These are phyloP conservation scores for Sherardia arvensis DNA, from an alignment of 257 asterid genomes.

Conservation along the genomic window DNA sequence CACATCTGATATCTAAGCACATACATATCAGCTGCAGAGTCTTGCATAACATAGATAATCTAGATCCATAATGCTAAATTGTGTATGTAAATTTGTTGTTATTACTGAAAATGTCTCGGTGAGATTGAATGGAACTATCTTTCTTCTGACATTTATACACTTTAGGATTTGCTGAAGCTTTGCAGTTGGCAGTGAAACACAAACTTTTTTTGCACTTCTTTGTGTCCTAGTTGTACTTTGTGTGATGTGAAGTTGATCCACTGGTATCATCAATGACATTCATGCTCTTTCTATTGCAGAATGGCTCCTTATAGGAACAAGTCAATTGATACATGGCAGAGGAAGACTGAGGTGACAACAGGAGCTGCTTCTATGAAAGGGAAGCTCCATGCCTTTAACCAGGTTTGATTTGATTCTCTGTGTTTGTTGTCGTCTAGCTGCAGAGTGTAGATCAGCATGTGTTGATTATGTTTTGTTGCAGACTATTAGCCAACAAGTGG, in stretches of 20 bases:
- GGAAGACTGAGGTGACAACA: conserved; percentile 86
- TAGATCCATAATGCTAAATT: neutral
- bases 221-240: neutral
- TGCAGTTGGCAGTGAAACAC: neutral
- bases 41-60: neutral
- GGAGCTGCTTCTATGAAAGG: conserved; percentile 94
- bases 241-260: neutral
- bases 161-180: neutral
- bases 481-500: conserved; percentile 90
- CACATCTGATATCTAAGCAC: neutral
- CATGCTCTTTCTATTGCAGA: conserved; percentile 32
- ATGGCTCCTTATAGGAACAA: conserved; percentile 71
- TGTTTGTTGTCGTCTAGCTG: conserved; percentile 7
- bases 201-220: neutral
- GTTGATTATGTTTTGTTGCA: conserved; percentile 32
- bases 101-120: neutral
- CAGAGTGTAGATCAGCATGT: conserved; percentile 4
- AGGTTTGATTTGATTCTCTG: conserved; percentile 46
- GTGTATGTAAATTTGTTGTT: neutral
- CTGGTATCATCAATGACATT: neutral
- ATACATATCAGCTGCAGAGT: neutral
- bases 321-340: conserved; percentile 93
- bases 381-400: conserved; percentile 91
- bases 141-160: conserved; percentile 1
- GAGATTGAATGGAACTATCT: neutral